Evolutionary conservation across 208 protist genomes (phyloP).

Genomic region (Crithidia acanthocephali): DNA sequence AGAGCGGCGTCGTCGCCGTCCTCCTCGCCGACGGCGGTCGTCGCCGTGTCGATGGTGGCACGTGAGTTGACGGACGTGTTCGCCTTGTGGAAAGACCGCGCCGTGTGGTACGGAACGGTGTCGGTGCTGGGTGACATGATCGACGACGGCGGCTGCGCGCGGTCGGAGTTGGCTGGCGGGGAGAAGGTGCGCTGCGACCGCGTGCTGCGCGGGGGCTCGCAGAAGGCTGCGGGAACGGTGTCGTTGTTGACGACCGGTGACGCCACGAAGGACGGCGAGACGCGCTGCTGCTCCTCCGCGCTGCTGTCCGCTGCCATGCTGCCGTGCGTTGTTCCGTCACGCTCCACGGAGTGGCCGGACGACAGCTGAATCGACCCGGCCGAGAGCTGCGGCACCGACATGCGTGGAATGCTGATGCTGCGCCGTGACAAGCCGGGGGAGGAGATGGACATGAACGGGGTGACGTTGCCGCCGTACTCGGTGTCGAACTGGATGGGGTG

Average conservation of each 20-base stretch:
- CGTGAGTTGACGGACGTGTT: not conserved
- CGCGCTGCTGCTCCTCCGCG: not conserved
- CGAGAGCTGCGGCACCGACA: conserved; percentile 26
- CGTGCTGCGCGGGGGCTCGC: not conserved
- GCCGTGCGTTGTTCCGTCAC: not conserved
- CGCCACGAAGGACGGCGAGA: not conserved
- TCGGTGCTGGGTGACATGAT: not conserved
- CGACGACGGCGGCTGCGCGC: not conserved
- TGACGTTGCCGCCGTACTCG: conserved; percentile 6
- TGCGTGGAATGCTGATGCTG: conserved; percentile 7
- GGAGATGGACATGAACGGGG: conserved; percentile 46
- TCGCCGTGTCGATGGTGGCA: not conserved
- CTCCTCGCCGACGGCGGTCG: not conserved
- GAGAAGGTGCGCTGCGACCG: not conserved
- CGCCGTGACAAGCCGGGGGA: conserved; percentile 15
- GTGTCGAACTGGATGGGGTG: conserved; percentile 34
- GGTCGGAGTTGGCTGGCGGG: not conserved
- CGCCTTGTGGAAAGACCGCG: not conserved
- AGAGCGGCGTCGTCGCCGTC: not conserved
- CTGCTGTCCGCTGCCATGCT: not conserved
- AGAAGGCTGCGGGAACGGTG: not conserved
- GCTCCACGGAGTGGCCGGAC: conserved; percentile 5
- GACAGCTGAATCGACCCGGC: conserved; percentile 2
- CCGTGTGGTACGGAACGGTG: not conserved
- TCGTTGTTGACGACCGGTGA: conserved; percentile 6